Percentiles rank a stretch among this genome's conserved stretches.
Evolutionary conservation across 768 basidiomycete species (phyloP).

Genomic region (Leccinellum albellum): DNA sequence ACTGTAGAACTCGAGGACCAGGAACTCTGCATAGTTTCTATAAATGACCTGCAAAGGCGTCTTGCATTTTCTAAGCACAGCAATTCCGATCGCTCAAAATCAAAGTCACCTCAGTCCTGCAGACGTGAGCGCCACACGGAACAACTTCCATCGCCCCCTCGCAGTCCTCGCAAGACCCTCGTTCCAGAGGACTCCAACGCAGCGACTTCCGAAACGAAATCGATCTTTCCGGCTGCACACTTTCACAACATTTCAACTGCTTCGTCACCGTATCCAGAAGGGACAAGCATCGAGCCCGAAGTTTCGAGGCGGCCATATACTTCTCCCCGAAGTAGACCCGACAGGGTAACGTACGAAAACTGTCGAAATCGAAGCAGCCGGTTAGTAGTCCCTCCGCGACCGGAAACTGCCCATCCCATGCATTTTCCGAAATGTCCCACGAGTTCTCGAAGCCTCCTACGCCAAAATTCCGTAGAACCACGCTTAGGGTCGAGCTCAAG

Average conservation of each 20-base stretch:
- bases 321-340: conserved; percentile 51
- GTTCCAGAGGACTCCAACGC: conserved; percentile 8
- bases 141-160: conserved; percentile 40
- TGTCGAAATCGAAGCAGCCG: conserved; percentile 14
- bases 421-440: conserved; percentile 8
- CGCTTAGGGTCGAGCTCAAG: conserved; percentile 33
- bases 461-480: conserved; percentile 21
- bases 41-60: conserved; percentile 65
- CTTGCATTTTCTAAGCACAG: conserved; percentile 59
- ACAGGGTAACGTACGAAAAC: conserved; percentile 10
- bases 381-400: conserved; percentile 17
- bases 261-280: conserved; percentile 29
- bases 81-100: conserved; percentile 48
- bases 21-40: conserved; percentile 64
- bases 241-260: conserved; percentile 27
- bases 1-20: conserved; percentile 66
- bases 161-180: conserved; percentile 22
- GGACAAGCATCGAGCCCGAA: conserved; percentile 28
- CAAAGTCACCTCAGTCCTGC: conserved; percentile 52
- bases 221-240: conserved; percentile 15
- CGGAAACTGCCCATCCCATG: conserved; percentile 28
- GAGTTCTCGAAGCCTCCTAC: conserved; percentile 15
- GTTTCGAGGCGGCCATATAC: conserved; percentile 61
- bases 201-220: conserved; percentile 2
- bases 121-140: conserved; percentile 30